Evolutionary conservation across 805 yeast species (phyloP), one percentile per base, ranked within the genome.

Genomic region (Cyberlindnera suaveolens): DNA sequence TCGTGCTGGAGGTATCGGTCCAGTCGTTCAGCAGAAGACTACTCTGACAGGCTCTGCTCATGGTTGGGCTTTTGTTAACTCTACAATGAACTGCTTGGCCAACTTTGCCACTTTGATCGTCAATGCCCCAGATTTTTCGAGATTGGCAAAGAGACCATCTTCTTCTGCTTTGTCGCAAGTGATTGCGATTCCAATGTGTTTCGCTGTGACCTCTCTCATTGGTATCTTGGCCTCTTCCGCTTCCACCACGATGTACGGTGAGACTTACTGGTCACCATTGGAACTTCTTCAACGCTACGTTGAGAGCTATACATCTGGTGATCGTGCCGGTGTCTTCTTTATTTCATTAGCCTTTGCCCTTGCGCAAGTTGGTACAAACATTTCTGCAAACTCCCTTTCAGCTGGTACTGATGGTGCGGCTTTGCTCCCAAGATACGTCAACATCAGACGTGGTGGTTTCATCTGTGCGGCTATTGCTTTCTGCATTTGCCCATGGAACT

Each of bases 201-300:
- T 86, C 65, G 82, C 89, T 3, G 53, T 88, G 45, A 88, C 96
- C 31, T 82, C 95, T 4, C 71, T 89, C 53, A 81, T 89, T 60
- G 96, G 96, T 62, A 82, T 88, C 45, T 67, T 88, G 48, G 89
- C 88, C 19, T 80, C 95, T 26, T 82, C 95, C 7, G 85, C 96
- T 1, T 82, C 93, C 3, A 71, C 80, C 27, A 63, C 73, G 8
- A 60, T 86, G 54, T 86, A 80, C 58, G 85, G 83, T 27, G 78
- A 74, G 51, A 75, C 88, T 31, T 75, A 75, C 58, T 88, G 96
- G 96, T 77, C 83, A 41, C 96, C 96, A 10, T 66, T 88, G 44
- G 95, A 85, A 16, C 36, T 57, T 26, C 67, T 88, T 51, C 73
- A 73, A 13, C 67, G 75, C 41, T 86, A 83, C 56, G 73, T 88